These are phyloP conservation scores for Trichoderma lentiforme DNA, from an alignment of 2,329 filamentous ascomycete genomes.

Conservation along the genomic window DNA sequence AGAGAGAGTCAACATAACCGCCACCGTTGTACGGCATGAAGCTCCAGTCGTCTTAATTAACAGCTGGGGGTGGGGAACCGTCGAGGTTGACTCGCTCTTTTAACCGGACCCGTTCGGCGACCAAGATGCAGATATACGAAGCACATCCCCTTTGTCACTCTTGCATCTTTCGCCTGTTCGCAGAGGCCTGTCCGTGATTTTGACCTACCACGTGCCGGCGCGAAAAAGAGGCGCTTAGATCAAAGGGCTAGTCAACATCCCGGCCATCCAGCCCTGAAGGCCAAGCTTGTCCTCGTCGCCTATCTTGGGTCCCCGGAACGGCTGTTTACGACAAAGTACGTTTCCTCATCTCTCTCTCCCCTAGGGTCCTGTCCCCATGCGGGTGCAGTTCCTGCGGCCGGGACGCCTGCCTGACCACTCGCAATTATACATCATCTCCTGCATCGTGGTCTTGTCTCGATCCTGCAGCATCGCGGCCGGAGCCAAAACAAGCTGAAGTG, in stretches of 20 bases:
- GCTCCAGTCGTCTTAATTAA: not conserved
- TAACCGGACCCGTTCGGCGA: conserved; percentile 15
- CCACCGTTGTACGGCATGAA: not conserved
- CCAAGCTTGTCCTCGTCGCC: not conserved
- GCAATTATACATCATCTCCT: conserved; percentile 5
- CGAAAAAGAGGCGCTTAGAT: conserved; percentile 13
- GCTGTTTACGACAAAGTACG: not conserved
- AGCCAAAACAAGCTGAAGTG: not conserved
- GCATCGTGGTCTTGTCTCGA: conserved; percentile 2
- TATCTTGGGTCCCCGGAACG: not conserved
- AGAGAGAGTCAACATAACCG: not conserved
- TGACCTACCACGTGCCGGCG: not conserved
- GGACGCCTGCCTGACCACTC: not conserved
- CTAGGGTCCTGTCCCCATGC: not conserved
- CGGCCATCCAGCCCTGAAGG: not conserved
- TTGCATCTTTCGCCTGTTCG: not conserved
- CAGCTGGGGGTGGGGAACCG: conserved; percentile 1
- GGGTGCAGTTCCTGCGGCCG: not conserved
- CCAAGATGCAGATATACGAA: conserved; percentile 12
- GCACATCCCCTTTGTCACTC: not conserved
- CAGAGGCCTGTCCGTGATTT: not conserved
- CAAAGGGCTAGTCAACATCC: conserved; percentile 8
- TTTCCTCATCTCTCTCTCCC: not conserved
- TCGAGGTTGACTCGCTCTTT: not conserved
- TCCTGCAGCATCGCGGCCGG: conserved; percentile 5